These are phyloP conservation scores for Elongisporangium senticosum DNA, from an alignment of 352 stramenopile genomes.

Conservation along the genomic window DNA sequence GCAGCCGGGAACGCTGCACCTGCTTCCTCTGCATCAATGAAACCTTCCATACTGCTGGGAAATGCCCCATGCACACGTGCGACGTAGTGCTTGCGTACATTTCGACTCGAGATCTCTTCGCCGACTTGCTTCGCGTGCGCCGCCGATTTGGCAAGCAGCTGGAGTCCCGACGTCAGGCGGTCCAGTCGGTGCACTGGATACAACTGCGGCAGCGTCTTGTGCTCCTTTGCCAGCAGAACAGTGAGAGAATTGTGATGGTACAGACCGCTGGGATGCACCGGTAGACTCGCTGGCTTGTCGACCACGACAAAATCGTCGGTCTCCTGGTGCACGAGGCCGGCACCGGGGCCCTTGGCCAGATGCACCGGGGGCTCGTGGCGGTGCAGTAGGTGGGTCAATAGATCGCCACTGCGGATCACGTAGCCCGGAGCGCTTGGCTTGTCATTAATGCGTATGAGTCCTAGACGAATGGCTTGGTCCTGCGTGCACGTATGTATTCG, in stretches of 20 bases:
- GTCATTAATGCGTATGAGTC: constrained; percentile 86
- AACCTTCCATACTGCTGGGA: constrained; percentile 5
- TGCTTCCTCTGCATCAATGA: background rate
- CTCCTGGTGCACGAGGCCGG: constrained; percentile 33
- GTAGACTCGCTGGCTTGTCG: constrained; percentile 84
- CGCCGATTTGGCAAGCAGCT: constrained; percentile 47
- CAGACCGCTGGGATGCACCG: constrained; percentile 88
- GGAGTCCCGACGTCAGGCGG: constrained; percentile 84
- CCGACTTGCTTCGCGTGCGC: constrained; percentile 35
- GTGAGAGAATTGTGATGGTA: constrained; percentile 90
- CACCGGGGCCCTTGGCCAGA: constrained; percentile 10
- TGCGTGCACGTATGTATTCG: constrained; percentile 12
- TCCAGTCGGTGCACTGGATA: constrained; percentile 91
- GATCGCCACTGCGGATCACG: constrained; percentile 76
- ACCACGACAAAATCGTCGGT: constrained; percentile 52
- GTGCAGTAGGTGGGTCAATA: constrained; percentile 89
- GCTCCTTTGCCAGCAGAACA: constrained; percentile 30
- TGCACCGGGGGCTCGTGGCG: constrained; percentile 90
- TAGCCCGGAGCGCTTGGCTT: constrained; percentile 41
- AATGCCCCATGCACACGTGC: constrained; percentile 42
- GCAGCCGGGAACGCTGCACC: background rate
- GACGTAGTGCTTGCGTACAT: constrained; percentile 51
- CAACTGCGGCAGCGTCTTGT: constrained; percentile 23
- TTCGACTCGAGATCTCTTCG: constrained; percentile 25
- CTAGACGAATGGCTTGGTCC: constrained; percentile 66